Base-by-base conservation (phyloP, 164 flowering plant species). In the Sextonia rubra region DNA sequence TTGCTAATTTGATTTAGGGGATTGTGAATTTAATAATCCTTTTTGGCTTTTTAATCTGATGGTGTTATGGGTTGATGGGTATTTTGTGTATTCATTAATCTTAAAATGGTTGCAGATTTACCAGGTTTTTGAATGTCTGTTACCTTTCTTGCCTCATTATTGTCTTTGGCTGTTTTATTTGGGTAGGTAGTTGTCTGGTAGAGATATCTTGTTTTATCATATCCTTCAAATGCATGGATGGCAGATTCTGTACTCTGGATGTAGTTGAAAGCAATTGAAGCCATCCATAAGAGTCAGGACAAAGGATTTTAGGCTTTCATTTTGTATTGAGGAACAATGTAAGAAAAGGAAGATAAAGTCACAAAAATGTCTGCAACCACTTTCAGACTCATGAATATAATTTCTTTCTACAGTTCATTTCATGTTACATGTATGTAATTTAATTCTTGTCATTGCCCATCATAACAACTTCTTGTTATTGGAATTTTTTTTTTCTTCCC, bases 181-280 rank as follows among this genome's bases (percentile, higher is more conserved):
- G 44, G 44, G 44, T 37, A 5, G 58, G n/a, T 52, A 15, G n/a
- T 12, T 15, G 58, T 52, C 58, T 52, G 17, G 17, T 52, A 52
- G 17, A 52, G 58, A 52, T 52, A 1, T 52, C 4, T 52, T 52
- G 58, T 52, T 64, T 12, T 17, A 6, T 18, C n/a, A 6, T 29
- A 20, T 29, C 37, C 68, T 64, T 61, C 23, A 22, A 22, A 22
- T 61, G 14, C 64, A 61, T 9, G 30, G 27, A 61, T 22, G 14
- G 64, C 64, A 61, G 64, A 25, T 23, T 25, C 27, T 22, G 64
- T 61, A 61, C 14, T 61, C 24, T 61, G 64, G 64, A 61, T 61
- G 64, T 14, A 22, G 23, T 9, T 22, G 25, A 25, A 22, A 11
- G 4, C 29, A 25, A n/a, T 22, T 25, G 64, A 58, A 61, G 64